Evolutionary conservation across 495 filamentous ascomycete genomes (phyloP), one percentile per base, ranked within the genome.

Genomic region (Tuber brumale): DNA sequence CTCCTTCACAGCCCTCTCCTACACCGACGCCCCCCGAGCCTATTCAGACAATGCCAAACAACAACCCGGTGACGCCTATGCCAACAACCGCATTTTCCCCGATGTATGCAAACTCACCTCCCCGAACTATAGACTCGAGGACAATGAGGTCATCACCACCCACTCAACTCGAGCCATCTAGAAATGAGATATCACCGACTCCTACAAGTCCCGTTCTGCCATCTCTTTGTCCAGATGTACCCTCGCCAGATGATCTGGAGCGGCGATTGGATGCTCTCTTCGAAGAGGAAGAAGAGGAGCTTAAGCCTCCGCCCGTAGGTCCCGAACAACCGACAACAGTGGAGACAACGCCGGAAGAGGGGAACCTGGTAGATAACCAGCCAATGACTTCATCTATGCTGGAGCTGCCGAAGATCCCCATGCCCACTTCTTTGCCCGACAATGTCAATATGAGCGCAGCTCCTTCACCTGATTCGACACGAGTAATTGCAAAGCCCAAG

Each of bases 81-180:
- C 39, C 73, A n/a, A 46, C 73, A 42, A 21, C 74, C 21, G 23
- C 41, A 48, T 76, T 79, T 51, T 79, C 77, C 35, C 78, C 46
- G 6, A 70, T 70, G 31, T 71, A 79, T 37, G 78, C 72, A 72
- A 79, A 79, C 46, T 80, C 78, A 9, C 78, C 78, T 21, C 73
- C 78, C 23, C 78, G 57, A 23, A 80, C 78, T 66, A 61, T 80
- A 19, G 79, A 80, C 51, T 79, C 78, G 0, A 70, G 71, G 69
- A 35, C 43, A 42, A 82, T 82, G 81, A 81, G 77, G 27, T 82
- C 81, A 45, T 82, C 81, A 42, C 81, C 81, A 23, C 81, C 81
- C 19, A 76, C 76, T 71, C 73, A 79, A 70, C 44, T 70, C 27
- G 81, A 82, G 23, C 72, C 79, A 72, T 70, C 75, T 57, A 73